Evolutionary conservation across 164 flowering plant species (phyloP).

Genomic region (Magnolia kwangsiensis): DNA sequence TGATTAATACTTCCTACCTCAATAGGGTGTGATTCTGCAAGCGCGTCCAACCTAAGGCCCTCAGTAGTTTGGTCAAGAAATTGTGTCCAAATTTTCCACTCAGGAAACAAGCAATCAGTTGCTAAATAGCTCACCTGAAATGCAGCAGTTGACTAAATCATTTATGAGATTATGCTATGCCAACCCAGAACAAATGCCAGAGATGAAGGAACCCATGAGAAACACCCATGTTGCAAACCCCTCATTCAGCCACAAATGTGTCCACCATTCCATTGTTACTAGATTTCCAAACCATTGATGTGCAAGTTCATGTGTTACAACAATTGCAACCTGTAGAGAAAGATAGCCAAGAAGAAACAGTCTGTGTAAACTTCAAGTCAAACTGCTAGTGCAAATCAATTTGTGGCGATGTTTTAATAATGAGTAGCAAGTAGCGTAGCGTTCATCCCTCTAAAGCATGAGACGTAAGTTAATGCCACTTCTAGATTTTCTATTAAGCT

Average conservation of each 20-base stretch:
- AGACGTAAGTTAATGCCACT: no score
- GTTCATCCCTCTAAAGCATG: no score
- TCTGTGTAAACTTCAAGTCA: background rate
- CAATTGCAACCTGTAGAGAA: conserved; percentile 65
- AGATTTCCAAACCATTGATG: conserved; percentile 99
- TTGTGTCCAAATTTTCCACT: conserved; percentile 98
- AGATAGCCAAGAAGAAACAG: background rate
- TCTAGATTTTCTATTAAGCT: no score
- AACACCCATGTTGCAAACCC: conserved; percentile 99
- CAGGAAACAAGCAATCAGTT: conserved; percentile 83
- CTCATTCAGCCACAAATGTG: conserved; percentile 96
- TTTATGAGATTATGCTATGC: background rate
- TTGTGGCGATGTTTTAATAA: no score
- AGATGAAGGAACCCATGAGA: conserved; percentile 6
- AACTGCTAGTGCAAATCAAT: no score
- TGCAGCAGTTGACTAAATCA: conserved; percentile 1
- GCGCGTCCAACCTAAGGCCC: conserved; percentile 92
- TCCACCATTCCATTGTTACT: conserved; percentile 99
- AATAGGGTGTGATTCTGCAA: conserved; percentile 93
- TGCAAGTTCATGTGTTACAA: conserved; percentile 96
- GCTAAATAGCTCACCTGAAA: conserved; percentile 89
- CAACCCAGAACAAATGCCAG: background rate
- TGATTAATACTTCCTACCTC: conserved; percentile 46
- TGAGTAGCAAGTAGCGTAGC: no score
- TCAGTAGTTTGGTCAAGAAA: conserved; percentile 79